Conservation (phyloP, 140 eudicot species). For the Anethum foeniculum region DNA sequence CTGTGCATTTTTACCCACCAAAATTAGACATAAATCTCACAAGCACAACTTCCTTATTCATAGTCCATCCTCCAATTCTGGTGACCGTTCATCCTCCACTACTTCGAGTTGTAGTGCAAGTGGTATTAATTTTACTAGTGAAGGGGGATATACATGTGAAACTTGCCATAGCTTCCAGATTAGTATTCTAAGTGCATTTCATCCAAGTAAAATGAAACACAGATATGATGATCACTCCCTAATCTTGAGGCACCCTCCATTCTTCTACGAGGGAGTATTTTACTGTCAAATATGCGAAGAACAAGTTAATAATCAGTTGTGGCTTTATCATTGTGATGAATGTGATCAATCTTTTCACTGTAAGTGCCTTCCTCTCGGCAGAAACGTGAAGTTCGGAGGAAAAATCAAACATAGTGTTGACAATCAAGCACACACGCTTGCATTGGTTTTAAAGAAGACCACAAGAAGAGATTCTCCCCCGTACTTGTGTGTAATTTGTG, state of each 20-base stretch:
- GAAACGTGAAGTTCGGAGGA: not conserved
- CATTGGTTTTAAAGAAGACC: not conserved
- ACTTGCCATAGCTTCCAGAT: not conserved
- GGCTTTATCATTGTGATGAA: not conserved
- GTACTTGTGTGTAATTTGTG: not conserved
- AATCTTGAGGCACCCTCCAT: not conserved
- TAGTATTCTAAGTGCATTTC: not conserved
- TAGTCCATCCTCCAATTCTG: too few species aligned
- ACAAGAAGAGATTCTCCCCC: not conserved
- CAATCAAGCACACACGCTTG: not conserved
- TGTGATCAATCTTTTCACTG: not conserved
- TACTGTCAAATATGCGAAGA: not conserved
- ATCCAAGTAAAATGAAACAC: not conserved
- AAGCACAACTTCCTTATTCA: not conserved
- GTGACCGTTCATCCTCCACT: too few species aligned
- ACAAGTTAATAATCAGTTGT: not conserved
- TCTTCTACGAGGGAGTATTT: not conserved
- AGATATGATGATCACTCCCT: not conserved
- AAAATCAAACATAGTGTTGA: not conserved
- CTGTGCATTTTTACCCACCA: not conserved
- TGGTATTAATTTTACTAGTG: too few species aligned
- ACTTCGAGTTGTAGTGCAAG: not conserved
- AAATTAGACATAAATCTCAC: not conserved
- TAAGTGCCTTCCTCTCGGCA: not conserved
- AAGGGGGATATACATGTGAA: not conserved